These are phyloP conservation scores for Venturia nashicola DNA, from an alignment of 2,329 filamentous ascomycete species.

Conservation along the genomic window DNA sequence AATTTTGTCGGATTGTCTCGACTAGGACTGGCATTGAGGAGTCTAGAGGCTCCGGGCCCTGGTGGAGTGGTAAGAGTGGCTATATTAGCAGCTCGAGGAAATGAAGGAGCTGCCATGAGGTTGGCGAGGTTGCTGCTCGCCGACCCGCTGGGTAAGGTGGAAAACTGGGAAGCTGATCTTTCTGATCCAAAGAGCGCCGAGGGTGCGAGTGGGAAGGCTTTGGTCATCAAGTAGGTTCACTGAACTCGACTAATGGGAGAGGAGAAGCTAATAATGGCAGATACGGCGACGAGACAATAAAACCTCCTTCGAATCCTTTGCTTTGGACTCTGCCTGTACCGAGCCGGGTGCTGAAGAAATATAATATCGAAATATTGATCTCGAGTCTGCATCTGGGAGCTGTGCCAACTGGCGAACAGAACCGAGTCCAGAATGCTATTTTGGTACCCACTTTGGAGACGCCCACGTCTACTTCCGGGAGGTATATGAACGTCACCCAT, in stretches of 20 bases:
- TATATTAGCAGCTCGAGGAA: conserved; percentile 36
- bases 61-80: conserved; percentile 44
- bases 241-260: background rate
- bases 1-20: conserved; percentile 56
- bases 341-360: conserved; percentile 46
- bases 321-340: conserved; percentile 51
- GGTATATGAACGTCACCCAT: conserved; percentile 56
- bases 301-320: conserved; percentile 36
- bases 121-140: conserved; percentile 50
- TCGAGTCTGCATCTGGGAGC: conserved; percentile 37
- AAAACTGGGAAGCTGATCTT: conserved; percentile 31
- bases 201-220: conserved; percentile 22
- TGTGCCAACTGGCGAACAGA: conserved; percentile 13
- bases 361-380: conserved; percentile 52
- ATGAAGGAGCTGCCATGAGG: conserved; percentile 43
- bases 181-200: conserved; percentile 13
- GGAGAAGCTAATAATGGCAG: conserved; percentile 20
- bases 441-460: conserved; percentile 67
- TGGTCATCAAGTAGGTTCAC: conserved; percentile 28
- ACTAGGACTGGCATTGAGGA: conserved; percentile 57
- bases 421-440: conserved; percentile 46
- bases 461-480: conserved; percentile 49
- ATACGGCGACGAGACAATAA: conserved; percentile 40
- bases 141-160: conserved; percentile 30
- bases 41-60: conserved; percentile 37